Conservation (phyloP, 495 filamentous ascomycete species). For the Podospora bellae-mahoneyi region DNA sequence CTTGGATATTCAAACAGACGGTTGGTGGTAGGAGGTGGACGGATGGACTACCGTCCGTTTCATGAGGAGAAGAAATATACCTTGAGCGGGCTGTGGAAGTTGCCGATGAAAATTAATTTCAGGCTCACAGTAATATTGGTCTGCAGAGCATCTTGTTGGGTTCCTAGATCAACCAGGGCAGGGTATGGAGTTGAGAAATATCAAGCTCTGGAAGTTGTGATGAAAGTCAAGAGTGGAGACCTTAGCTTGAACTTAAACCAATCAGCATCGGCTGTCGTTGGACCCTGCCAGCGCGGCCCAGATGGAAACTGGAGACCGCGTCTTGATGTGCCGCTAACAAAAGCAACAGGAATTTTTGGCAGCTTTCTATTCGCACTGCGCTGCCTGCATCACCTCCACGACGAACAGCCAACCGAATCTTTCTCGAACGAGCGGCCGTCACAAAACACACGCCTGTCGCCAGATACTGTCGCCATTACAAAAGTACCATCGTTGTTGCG, state of each 20-base stretch:
- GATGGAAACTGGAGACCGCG: conserved; percentile 20
- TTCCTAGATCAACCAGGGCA: neutral
- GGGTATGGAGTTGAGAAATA: neutral
- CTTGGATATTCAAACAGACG: too few species aligned
- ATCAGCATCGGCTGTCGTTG: neutral
- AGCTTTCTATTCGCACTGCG: neutral
- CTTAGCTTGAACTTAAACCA: neutral
- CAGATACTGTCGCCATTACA: neutral
- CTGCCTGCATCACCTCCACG: neutral
- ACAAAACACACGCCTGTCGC: neutral
- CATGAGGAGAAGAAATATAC: too few species aligned
- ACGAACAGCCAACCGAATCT: conserved; percentile 9
- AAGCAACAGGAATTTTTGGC: conserved; percentile 16
- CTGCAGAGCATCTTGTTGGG: neutral
- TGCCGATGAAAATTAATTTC: too few species aligned
- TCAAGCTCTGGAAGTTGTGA: neutral
- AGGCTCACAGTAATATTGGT: too few species aligned
- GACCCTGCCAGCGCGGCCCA: conserved; percentile 5
- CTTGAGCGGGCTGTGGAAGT: too few species aligned
- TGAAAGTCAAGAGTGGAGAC: neutral
- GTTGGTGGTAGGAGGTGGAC: too few species aligned
- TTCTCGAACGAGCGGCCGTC: neutral
- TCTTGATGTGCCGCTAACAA: conserved; percentile 28
- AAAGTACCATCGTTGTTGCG: neutral
- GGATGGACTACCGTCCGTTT: too few species aligned